These are phyloP conservation scores for Xylariaceae sp. DNA, from an alignment of 2,329 filamentous ascomycete species.

Conservation along the genomic window DNA sequence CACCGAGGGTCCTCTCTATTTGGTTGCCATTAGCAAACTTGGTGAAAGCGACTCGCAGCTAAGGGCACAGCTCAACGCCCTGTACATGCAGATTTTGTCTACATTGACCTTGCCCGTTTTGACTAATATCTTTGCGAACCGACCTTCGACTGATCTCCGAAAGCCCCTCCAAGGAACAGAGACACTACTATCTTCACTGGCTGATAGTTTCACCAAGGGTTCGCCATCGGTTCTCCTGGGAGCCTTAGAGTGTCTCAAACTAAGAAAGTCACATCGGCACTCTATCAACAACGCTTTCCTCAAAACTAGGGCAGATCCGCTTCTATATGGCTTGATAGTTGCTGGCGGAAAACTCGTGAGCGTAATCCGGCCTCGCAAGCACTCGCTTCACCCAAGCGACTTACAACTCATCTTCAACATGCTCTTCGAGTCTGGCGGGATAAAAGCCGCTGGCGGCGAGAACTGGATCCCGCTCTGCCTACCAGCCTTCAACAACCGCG, in stretches of 20 bases:
- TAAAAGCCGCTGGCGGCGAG: constrained; percentile 85
- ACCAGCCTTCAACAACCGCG: constrained; percentile 93
- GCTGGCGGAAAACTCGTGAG: constrained; percentile 90
- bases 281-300: constrained; percentile 83
- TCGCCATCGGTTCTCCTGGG: constrained; percentile 85
- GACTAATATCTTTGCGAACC: constrained; percentile 78
- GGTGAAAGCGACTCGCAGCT: constrained; percentile 90
- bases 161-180: constrained; percentile 89
- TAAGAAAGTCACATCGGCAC: constrained; percentile 81
- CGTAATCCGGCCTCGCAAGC: constrained; percentile 87
- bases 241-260: constrained; percentile 85
- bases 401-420: constrained; percentile 98
- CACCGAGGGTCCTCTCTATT: constrained; percentile 80
- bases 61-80: constrained; percentile 77
- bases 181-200: constrained; percentile 80
- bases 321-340: constrained; percentile 90
- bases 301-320: constrained; percentile 67
- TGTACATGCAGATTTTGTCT: constrained; percentile 98
- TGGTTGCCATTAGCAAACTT: constrained; percentile 87
- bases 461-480: constrained; percentile 97
- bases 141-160: constrained; percentile 89
- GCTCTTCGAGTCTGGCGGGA: constrained; percentile 90
- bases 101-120: constrained; percentile 86
- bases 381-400: constrained; percentile 92
- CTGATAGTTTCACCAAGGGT: constrained; percentile 89